Conservation (phyloP, 164 flowering plant species). For the Cinnamomum chago region DNA sequence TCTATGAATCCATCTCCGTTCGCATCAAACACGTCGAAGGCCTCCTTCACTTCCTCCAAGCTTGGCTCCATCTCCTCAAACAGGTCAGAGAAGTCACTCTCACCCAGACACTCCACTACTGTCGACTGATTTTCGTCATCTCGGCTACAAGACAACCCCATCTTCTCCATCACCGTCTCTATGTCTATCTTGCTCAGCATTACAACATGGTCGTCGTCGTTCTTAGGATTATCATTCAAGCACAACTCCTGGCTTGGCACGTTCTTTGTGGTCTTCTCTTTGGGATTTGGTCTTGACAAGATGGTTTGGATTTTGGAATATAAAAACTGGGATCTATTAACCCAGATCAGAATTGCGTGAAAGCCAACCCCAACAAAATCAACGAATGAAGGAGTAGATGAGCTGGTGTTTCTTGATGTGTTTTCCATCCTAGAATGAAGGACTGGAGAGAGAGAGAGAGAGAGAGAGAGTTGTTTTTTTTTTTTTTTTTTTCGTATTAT, state of each 20-base stretch:
- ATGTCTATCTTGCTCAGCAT: conserved; percentile 27
- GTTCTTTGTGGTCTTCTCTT: background rate
- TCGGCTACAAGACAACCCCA: conserved; percentile 9
- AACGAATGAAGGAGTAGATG: background rate
- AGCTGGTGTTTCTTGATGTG: background rate
- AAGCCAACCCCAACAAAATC: conserved; percentile 3
- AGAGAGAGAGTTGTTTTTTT: too few species aligned
- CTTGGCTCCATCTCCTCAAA: conserved; percentile 38
- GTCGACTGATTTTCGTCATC: background rate
- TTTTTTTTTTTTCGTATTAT: too few species aligned
- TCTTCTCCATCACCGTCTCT: conserved; percentile 25
- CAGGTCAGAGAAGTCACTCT: conserved; percentile 9
- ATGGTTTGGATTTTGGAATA: conserved; percentile 5
- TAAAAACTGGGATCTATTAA: conserved; percentile 6
- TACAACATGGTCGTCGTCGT: conserved; percentile 6
- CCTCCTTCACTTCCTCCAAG: conserved; percentile 35
- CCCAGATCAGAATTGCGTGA: conserved; percentile 8
- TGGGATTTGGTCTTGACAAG: background rate
- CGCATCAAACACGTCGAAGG: conserved; percentile 42
- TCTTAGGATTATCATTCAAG: background rate
- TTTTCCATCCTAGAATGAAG: conserved; percentile 1
- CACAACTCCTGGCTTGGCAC: background rate
- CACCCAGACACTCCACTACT: conserved; percentile 4
- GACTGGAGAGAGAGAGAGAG: too few species aligned
- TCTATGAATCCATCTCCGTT: conserved; percentile 52